phyloP scores from a whole-genome alignment of 805 yeast species.

The Candida pseudoglaebosa region DNA sequence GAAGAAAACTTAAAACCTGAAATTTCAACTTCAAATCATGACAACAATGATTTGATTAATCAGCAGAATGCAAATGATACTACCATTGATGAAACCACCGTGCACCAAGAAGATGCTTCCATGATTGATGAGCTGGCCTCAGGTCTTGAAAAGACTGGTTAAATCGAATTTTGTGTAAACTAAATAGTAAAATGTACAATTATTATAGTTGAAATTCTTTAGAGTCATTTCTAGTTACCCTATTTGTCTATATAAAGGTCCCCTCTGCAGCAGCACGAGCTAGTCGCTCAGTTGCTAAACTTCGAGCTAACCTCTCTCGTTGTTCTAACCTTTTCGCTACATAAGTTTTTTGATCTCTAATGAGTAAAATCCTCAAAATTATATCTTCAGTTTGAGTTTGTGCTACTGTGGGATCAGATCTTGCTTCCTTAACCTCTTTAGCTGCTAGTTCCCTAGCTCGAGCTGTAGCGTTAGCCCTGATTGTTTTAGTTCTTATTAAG shows the following conservation, averaged over 20 bases:
- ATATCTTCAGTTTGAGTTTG: conserved; percentile 57
- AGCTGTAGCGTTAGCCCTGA: conserved; percentile 68
- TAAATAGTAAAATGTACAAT: conserved; percentile 1
- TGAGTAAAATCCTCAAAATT: conserved; percentile 63
- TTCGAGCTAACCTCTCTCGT: conserved; percentile 55
- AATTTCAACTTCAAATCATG: conserved; percentile 52
- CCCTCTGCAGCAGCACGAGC: conserved; percentile 47
- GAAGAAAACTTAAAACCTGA: conserved; percentile 2
- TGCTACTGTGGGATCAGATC: conserved; percentile 41
- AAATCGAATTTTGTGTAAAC: not conserved
- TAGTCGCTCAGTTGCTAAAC: conserved; percentile 50
- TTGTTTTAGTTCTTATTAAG: conserved; percentile 60
- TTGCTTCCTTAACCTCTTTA: conserved; percentile 38
- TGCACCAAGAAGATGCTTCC: conserved; percentile 23
- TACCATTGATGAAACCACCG: conserved; percentile 38
- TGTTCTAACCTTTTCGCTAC: conserved; percentile 59
- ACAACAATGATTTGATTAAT: conserved; percentile 43
- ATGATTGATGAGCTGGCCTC: conserved; percentile 14
- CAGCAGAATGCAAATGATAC: conserved; percentile 49
- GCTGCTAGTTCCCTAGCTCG: conserved; percentile 47
- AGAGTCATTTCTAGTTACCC: no score
- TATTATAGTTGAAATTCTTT: no score
- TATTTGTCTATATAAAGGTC: conserved; percentile 15
- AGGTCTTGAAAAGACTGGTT: not conserved
- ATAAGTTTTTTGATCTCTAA: conserved; percentile 58